Evolutionary conservation across 306 rosid species (phyloP), one percentile per base, ranked within the genome.

Genomic region (Trichosanthes truncata): DNA sequence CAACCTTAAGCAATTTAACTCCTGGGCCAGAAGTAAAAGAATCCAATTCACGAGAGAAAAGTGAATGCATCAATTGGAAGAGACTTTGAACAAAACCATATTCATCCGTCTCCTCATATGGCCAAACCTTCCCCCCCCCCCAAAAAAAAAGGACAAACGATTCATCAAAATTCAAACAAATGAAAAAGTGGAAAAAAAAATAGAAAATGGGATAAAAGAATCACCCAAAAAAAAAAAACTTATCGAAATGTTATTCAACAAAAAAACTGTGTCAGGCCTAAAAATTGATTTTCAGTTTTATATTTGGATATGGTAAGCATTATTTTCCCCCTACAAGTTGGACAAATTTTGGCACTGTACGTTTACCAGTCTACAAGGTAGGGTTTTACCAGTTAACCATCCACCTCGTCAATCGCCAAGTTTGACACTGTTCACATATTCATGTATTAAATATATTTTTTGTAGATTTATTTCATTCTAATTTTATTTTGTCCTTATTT

Each of bases 51-150:
- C 75, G 84, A 46, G 96, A 89, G 87, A 89, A 95, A 80, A 95
- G 82, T 81, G 85, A 77, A 80, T 61, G 87, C 97, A 95, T 95
- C 92, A 91, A 76, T 67, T 89, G 84, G 80, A 95, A 95, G 68
- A 95, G 93, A 68, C 93, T 96, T 90, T 92, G 98, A 83, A 95
- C 95, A 91, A 92, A 95, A 72, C 97, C 98, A 81, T 85, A 89
- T 81, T 87, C 90, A 40, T 89, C 87, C 40, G 86, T 87, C 84
- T 92, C 91, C 85, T 95, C 98, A 71, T 92, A 95, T 9, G 98
- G 93, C 98, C 98, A 95, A 83, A 95, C 95, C 98, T 95, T 77
- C 56, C 53, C 23, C n/a, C 59, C 11, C 31, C 4, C 1, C n/a
- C n/a, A n/a, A n/a, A n/a, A 21, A 56, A 9, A 56, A 25, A 62